Percentiles rank a stretch among this genome's conserved stretches.
phyloP scores from a whole-genome alignment of 2,329 filamentous ascomycete species.

The Stachybotrys elegans region DNA sequence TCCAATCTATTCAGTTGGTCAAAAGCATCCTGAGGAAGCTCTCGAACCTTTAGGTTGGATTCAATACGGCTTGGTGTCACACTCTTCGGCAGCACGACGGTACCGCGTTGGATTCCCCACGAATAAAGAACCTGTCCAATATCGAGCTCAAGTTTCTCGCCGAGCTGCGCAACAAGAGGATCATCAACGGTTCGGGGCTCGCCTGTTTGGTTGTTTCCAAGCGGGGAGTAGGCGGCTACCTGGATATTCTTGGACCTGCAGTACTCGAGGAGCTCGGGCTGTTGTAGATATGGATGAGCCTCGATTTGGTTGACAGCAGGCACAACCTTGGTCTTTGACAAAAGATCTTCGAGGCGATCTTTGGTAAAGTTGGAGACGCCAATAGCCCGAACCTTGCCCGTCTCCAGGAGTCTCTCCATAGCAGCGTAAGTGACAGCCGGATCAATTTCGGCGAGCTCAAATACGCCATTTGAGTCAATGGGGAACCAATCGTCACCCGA shows the following conservation, averaged over 20 bases:
- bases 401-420: conserved; percentile 32
- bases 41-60: conserved; percentile 50
- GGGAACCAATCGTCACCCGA: conserved; percentile 42
- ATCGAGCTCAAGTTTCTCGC: conserved; percentile 31
- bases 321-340: conserved; percentile 44
- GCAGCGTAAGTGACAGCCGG: conserved; percentile 36
- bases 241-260: conserved; percentile 54
- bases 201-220: conserved; percentile 47
- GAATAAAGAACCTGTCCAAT: conserved; percentile 40
- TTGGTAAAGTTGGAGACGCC: conserved; percentile 47
- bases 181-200: conserved; percentile 44
- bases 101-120: conserved; percentile 60
- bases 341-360: conserved; percentile 33
- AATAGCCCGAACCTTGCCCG: conserved; percentile 37
- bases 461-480: conserved; percentile 55
- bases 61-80: conserved; percentile 58
- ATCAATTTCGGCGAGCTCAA: conserved; percentile 51
- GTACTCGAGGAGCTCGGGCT: conserved; percentile 50
- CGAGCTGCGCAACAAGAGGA: conserved; percentile 40
- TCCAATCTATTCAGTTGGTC: conserved; percentile 32
- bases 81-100: conserved; percentile 64
- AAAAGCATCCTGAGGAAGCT: conserved; percentile 29
- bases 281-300: conserved; percentile 64
- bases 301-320: conserved; percentile 67
- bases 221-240: conserved; percentile 60